These are phyloP conservation scores for Hordeum vulgare DNA, from an alignment of 176 grass and related monocot species.

Conservation along the genomic window DNA sequence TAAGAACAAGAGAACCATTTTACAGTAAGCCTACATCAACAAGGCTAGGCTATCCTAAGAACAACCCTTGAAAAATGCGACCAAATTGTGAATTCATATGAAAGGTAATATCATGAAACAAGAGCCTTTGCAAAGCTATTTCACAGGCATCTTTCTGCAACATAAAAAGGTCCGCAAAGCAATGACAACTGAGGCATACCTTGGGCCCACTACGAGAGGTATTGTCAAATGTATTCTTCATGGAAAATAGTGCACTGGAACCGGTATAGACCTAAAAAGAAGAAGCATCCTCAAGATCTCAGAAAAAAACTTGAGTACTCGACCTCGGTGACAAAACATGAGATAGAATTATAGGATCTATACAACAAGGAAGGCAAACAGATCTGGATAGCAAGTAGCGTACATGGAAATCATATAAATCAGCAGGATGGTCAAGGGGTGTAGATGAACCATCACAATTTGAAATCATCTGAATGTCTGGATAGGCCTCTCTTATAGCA, in stretches of 20 bases:
- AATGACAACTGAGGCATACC: conserved; percentile 37
- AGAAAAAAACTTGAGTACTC: neutral
- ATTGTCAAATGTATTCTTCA: conserved; percentile 55
- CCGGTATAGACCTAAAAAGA: conserved; percentile 68
- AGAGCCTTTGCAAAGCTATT: neutral
- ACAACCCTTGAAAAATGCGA: neutral
- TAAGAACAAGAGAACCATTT: neutral
- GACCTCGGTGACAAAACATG: neutral
- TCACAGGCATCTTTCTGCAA: neutral
- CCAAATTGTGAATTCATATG: neutral
- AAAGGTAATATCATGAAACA: neutral
- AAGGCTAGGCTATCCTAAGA: neutral
- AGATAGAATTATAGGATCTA: neutral
- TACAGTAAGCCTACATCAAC: neutral
- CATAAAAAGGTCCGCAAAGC: neutral
- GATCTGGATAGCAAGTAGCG: conserved; percentile 11
- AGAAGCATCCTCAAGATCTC: neutral
- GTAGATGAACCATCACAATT: conserved; percentile 70
- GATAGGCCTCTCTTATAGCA: conserved; percentile 74
- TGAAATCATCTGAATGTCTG: conserved; percentile 88
- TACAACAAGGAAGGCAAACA: neutral
- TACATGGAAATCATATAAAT: conserved; percentile 91
- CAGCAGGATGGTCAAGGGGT: conserved; percentile 85
- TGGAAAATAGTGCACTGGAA: conserved; percentile 62
- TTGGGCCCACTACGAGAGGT: conserved; percentile 72